Conservation (phyloP, 2,329 filamentous ascomycete genomes). For the Exophiala aquamarina region DNA sequence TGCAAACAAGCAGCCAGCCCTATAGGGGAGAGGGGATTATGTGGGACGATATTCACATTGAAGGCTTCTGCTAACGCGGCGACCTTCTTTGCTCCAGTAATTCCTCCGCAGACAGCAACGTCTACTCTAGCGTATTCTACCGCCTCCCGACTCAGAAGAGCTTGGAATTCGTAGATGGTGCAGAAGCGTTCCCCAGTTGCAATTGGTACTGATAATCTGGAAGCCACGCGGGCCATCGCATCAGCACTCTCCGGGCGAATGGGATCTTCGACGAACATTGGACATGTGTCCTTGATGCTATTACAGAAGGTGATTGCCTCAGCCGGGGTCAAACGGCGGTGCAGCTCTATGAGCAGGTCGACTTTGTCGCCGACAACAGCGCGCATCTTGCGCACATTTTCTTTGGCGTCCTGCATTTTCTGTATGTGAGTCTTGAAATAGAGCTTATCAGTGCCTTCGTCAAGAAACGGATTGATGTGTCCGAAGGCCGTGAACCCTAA, state of each 20-base stretch:
- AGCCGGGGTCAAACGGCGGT: slow-evolving; percentile 36
- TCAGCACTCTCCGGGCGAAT: slow-evolving; percentile 65
- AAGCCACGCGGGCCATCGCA: slow-evolving; percentile 59
- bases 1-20: slow-evolving; percentile 69
- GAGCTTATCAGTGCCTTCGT: slow-evolving; percentile 54
- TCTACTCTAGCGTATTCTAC: slow-evolving; percentile 71
- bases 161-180: slow-evolving; percentile 68
- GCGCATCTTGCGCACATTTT: slow-evolving; percentile 72
- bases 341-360: slow-evolving; percentile 64
- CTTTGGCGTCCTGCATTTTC: slow-evolving; percentile 80
- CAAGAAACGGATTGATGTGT: slow-evolving; percentile 17
- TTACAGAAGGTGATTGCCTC: slow-evolving; percentile 45
- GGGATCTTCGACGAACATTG: slow-evolving; percentile 71
- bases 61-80: slow-evolving; percentile 68
- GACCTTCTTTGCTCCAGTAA: slow-evolving; percentile 66
- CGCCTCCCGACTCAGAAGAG: slow-evolving; percentile 62
- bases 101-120: slow-evolving; percentile 66
- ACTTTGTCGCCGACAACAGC: slow-evolving; percentile 81
- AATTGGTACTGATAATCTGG: slow-evolving; percentile 60
- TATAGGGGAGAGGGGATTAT: slow-evolving; percentile 69
- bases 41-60: slow-evolving; percentile 67
- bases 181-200: slow-evolving; percentile 69
- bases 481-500: slow-evolving; percentile 13
- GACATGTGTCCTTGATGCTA: slow-evolving; percentile 50
- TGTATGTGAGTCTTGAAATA: slow-evolving; percentile 39